These are phyloP conservation scores for Viola pubescens DNA, from an alignment of 441 rosid genomes.

Conservation along the genomic window DNA sequence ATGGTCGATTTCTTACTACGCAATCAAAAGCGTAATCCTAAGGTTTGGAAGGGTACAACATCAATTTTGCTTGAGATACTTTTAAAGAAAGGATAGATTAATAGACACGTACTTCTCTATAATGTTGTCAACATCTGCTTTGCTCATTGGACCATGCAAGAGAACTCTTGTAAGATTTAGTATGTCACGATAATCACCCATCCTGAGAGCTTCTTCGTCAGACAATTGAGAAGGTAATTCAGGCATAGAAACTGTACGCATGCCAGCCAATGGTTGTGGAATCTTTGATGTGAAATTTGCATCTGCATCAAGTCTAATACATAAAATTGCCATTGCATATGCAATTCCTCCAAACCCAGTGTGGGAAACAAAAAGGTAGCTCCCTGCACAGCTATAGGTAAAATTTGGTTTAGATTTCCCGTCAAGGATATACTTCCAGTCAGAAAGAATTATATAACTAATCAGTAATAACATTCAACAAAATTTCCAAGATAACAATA, in stretches of 20 bases:
- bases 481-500: too few relatives aligned
- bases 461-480: too few relatives aligned
- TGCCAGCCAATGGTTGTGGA: constrained; percentile 26
- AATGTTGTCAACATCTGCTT: constrained; percentile 74
- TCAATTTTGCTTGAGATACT: not conserved
- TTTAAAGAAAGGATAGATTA: not conserved
- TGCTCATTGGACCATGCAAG: constrained; percentile 85
- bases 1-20: too few relatives aligned
- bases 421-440: too few relatives aligned
- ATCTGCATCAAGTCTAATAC: constrained; percentile 64
- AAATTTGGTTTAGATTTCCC: not conserved
- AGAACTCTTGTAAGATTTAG: constrained; percentile 95
- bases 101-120: constrained; percentile 47
- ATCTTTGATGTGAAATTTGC: constrained; percentile 28
- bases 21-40: too few relatives aligned
- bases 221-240: constrained; percentile 46
- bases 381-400: constrained; percentile 45
- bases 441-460: too few relatives aligned
- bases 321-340: constrained; percentile 87
- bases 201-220: constrained; percentile 67
- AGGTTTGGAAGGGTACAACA: too few relatives aligned
- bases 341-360: constrained; percentile 95
- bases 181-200: constrained; percentile 98
- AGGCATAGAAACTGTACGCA: constrained; percentile 22
- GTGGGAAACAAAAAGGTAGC: constrained; percentile 88